A percentile compares a stretch with the other conserved stretches of the same genome.
Conservation (phyloP, 2,329 filamentous ascomycete species). For the Bisporella sp. region DNA sequence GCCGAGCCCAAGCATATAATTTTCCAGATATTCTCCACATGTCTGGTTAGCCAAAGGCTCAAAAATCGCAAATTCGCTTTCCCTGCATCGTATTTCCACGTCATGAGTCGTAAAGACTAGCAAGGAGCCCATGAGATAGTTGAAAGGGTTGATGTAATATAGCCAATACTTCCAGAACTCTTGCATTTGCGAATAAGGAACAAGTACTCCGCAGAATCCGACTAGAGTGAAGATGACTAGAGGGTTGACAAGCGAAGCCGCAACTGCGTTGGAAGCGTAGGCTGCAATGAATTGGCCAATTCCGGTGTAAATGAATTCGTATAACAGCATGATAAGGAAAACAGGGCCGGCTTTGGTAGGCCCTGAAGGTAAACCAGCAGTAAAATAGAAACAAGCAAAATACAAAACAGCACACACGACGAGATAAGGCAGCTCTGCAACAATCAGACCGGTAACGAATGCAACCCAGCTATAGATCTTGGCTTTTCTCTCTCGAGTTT, state of each 20-base stretch:
- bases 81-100: conserved; percentile 37
- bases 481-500: conserved; percentile 52
- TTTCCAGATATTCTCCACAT: conserved; percentile 49
- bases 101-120: conserved; percentile 49
- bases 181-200: conserved; percentile 61
- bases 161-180: conserved; percentile 53
- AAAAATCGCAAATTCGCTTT: conserved; percentile 41
- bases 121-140: conserved; percentile 48
- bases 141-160: conserved; percentile 51
- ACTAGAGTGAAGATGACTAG: conserved; percentile 51
- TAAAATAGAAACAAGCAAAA: conserved; percentile 51
- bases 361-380: conserved; percentile 41
- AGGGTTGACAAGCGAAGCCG: conserved; percentile 51
- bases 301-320: conserved; percentile 41
- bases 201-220: conserved; percentile 68
- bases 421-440: conserved; percentile 40
- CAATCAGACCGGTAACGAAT: conserved; percentile 45
- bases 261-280: conserved; percentile 53
- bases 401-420: conserved; percentile 37
- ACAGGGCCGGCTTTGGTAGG: conserved; percentile 42
- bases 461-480: conserved; percentile 55
- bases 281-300: conserved; percentile 59
- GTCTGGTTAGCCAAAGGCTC: conserved; percentile 41
- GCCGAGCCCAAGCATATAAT: conserved; percentile 43
- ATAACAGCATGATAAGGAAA: conserved; percentile 45